phyloP scores from a whole-genome alignment of 495 filamentous ascomycete genomes.

The Daldinia vernicosa region DNA sequence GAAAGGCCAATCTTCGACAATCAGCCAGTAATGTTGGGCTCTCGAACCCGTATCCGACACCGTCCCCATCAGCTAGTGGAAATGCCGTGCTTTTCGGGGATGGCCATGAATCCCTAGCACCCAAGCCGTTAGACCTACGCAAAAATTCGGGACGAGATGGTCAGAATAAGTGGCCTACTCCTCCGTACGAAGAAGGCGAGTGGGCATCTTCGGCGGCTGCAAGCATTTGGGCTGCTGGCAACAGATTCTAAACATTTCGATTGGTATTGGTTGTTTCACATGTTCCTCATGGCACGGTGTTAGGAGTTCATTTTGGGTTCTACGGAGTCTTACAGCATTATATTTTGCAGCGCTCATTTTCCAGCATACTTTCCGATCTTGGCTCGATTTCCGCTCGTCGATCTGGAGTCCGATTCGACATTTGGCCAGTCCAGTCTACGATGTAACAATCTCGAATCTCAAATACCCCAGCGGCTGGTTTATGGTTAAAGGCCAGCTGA shows the following conservation, averaged over 20 bases:
- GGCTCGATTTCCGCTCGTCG: constrained; percentile 43
- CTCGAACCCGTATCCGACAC: constrained; percentile 90
- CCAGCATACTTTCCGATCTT: constrained; percentile 44
- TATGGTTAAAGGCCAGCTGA: constrained; percentile 35
- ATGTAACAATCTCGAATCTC: constrained; percentile 47
- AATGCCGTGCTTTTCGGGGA: constrained; percentile 76
- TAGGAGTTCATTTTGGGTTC: constrained; percentile 40
- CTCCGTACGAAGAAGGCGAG: constrained; percentile 86
- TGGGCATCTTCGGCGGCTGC: constrained; percentile 84
- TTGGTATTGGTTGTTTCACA: constrained; percentile 40
- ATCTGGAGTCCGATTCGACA: constrained; percentile 44
- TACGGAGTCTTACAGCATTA: constrained; percentile 42
- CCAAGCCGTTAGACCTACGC: constrained; percentile 63
- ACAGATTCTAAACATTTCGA: constrained; percentile 55
- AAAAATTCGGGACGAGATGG: constrained; percentile 54
- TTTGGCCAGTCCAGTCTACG: constrained; percentile 39
- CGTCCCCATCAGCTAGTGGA: constrained; percentile 86
- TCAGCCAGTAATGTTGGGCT: constrained; percentile 66
- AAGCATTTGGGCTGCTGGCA: constrained; percentile 76
- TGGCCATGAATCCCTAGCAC: constrained; percentile 67
- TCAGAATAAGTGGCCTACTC: constrained; percentile 90
- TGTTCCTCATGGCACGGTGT: constrained; percentile 44
- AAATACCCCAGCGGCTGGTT: constrained; percentile 46
- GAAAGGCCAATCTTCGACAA: constrained; percentile 61
- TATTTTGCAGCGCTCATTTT: constrained; percentile 39